Evolutionary conservation across 495 filamentous ascomycete genomes (phyloP), one percentile per base, ranked within the genome.

Genomic region (Daldinia vernicosa): DNA sequence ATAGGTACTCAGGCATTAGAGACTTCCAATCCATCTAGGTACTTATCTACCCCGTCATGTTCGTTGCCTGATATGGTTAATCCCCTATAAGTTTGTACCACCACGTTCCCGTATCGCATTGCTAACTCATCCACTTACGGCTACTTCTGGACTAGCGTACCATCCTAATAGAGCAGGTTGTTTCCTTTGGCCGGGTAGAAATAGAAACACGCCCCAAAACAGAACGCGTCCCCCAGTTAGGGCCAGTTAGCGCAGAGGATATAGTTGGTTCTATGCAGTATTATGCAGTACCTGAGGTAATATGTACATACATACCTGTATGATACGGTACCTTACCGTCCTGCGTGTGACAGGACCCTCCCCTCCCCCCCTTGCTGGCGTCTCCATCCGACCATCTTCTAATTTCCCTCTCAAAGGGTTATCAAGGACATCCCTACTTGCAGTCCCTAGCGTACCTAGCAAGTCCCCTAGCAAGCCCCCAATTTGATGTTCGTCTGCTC

Each of bases 381-480:
- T 74, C 71, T 59, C 71, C 71, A 74, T 70, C 61, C 26, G 66
- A 45, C 55, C 71, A 74, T 74, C 66, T 70, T 70, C 63, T 63
- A 74, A 74, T 74, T 74, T 74, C 71, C 71, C 71, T 60, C 40
- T 43, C 67, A 70, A 70, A 28, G 66, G 66, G 66, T 67, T 60
- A 26, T 52, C 67, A 70, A 70, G 71, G 66, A 17, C 28, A 70
- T 70, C 71, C 71, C 67, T 73, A 73, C 66, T 35, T 55, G 39
- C n/a, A 35, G 47, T 60, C 64, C 53, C 27, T 17, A 56, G 30
- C 30, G 47, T 60, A 60, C 53, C 27, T 17, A 56, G 30, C 30
- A 56, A 35, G 19, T 35, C 30, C 30, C 27, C 17, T 35, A 56
- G 53, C 7, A 56, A 33, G 14, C 6, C 33, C 56, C 65, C 56